A percentile compares a stretch with the other conserved stretches of the same genome.
Evolutionary conservation across 2,329 filamentous ascomycete species (phyloP).

Genomic region (Fusarium sp.): DNA sequence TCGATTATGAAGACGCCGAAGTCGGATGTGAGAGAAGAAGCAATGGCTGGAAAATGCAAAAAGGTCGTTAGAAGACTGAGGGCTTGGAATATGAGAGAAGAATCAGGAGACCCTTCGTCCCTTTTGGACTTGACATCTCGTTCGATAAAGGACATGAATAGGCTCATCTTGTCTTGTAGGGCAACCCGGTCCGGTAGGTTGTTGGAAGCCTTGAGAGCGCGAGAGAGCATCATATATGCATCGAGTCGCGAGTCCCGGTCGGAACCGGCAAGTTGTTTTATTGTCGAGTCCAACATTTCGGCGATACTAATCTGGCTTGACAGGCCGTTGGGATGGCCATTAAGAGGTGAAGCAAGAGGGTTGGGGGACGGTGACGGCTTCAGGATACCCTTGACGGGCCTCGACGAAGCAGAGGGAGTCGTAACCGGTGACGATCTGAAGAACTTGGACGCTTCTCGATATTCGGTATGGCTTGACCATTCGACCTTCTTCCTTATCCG

Average conservation of each 20-base stretch:
- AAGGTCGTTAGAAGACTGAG: slow-evolving; percentile 81
- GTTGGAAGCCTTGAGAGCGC: slow-evolving; percentile 81
- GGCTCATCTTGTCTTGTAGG: slow-evolving; percentile 77
- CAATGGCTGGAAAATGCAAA: slow-evolving; percentile 76
- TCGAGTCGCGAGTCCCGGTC: slow-evolving; percentile 80
- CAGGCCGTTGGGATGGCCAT: slow-evolving; percentile 53
- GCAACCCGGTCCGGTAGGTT: slow-evolving; percentile 79
- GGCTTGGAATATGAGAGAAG: slow-evolving; percentile 78
- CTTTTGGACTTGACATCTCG: slow-evolving; percentile 77
- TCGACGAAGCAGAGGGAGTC: slow-evolving; percentile 52
- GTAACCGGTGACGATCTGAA: slow-evolving; percentile 54
- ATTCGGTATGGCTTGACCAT: slow-evolving; percentile 65
- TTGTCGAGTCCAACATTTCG: slow-evolving; percentile 85
- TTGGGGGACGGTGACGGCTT: slow-evolving; percentile 71
- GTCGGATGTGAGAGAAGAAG: slow-evolving; percentile 76
- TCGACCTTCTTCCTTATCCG: slow-evolving; percentile 63
- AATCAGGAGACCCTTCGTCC: slow-evolving; percentile 66
- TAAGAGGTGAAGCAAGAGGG: slow-evolving; percentile 52
- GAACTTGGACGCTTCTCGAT: slow-evolving; percentile 50
- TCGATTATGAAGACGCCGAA: slow-evolving; percentile 85
- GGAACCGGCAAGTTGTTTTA: slow-evolving; percentile 80
- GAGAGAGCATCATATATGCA: slow-evolving; percentile 83
- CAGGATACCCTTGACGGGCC: slow-evolving; percentile 75
- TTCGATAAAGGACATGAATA: slow-evolving; percentile 83
- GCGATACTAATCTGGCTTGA: slow-evolving; percentile 65